Conservation (phyloP, 2,329 filamentous ascomycete species). For the Ophiostoma ulmi region DNA sequence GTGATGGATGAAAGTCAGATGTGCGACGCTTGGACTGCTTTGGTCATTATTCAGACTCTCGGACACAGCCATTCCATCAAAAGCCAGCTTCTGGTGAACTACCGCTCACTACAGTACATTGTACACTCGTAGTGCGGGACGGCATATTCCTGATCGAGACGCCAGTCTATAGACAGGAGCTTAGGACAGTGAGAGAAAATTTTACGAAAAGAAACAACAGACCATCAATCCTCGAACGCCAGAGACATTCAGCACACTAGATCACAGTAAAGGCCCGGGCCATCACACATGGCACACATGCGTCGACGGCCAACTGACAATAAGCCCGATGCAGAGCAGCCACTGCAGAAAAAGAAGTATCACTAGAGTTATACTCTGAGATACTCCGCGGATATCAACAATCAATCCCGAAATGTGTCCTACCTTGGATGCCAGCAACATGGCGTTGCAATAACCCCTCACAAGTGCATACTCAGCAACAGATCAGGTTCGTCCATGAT, state of each 20-base stretch:
- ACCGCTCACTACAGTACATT: background rate
- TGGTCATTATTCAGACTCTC: background rate
- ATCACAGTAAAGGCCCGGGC: constrained; percentile 4
- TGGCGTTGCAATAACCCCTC: constrained; percentile 11
- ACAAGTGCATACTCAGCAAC: background rate
- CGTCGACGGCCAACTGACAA: background rate
- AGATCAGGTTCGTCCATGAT: background rate
- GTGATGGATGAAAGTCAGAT: background rate
- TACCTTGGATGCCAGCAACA: background rate
- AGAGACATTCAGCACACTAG: background rate
- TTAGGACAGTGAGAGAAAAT: background rate
- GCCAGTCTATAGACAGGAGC: background rate
- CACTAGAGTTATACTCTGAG: background rate
- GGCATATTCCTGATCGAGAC: background rate
- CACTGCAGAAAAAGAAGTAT: background rate
- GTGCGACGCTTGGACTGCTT: background rate
- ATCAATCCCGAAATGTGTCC: background rate
- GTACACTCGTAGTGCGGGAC: background rate
- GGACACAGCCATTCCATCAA: background rate
- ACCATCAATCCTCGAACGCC: background rate
- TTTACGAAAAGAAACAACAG: background rate
- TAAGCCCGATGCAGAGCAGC: background rate
- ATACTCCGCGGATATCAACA: background rate
- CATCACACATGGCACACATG: constrained; percentile 4
- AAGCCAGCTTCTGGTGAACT: background rate